A percentile compares a stretch with the other conserved stretches of the same genome.
Evolutionary conservation across 202 grass and related monocot species (phyloP).

Genomic region (Musa balbisiana): DNA sequence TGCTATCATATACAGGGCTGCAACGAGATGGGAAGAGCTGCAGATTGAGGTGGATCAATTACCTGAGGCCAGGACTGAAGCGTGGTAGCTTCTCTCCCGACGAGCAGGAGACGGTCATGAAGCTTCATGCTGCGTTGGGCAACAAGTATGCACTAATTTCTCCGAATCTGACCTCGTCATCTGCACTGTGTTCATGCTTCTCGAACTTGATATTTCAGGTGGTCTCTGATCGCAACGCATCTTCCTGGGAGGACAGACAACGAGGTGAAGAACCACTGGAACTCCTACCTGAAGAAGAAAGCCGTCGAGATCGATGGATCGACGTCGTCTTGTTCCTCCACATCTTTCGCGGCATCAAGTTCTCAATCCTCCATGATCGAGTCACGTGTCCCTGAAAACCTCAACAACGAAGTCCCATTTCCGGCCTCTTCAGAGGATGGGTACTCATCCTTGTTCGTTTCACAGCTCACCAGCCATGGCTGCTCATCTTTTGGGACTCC

Average conservation of each 20-base stretch:
- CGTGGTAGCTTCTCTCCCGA: conserved; percentile 63
- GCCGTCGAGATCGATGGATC: background rate
- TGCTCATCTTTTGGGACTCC: background rate
- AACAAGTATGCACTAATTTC: conserved; percentile 61
- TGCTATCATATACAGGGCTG: conserved; percentile 30
- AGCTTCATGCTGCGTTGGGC: conserved; percentile 50
- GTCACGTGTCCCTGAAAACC: background rate
- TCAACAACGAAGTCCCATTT: no score
- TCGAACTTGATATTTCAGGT: background rate
- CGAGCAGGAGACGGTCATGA: conserved; percentile 57
- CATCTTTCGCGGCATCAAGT: background rate
- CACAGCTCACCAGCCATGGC: background rate
- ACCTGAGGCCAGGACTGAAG: conserved; percentile 79
- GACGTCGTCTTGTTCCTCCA: background rate
- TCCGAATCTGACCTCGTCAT: background rate
- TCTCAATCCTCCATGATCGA: background rate
- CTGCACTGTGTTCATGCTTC: background rate
- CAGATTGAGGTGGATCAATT: conserved; percentile 83
- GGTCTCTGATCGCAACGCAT: background rate
- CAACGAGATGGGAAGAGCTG: conserved; percentile 85
- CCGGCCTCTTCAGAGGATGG: no score
- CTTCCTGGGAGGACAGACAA: background rate
- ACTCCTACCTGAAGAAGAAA: background rate
- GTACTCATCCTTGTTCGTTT: no score
- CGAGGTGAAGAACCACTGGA: background rate